These are phyloP conservation scores for Elsinoe ampelina DNA, from an alignment of 2,329 filamentous ascomycete species.

Conservation along the genomic window DNA sequence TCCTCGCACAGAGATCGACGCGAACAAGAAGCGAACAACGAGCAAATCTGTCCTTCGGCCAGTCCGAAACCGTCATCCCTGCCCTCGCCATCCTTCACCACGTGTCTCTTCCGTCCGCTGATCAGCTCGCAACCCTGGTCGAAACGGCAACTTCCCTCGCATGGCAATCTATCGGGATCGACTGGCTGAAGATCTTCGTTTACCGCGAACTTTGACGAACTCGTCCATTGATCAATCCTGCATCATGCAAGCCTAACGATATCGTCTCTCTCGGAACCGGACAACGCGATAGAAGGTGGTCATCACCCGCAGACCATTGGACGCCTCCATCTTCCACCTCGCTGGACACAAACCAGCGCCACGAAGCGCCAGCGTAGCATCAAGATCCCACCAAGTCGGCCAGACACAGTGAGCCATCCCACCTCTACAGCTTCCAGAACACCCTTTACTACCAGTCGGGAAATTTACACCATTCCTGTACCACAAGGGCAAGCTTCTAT, in stretches of 20 bases:
- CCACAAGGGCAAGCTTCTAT: not conserved
- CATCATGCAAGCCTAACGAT: not conserved
- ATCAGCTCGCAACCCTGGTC: not conserved
- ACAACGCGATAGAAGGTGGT: not conserved
- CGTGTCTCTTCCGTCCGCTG: not conserved
- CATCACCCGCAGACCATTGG: not conserved
- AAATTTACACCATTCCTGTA: not conserved
- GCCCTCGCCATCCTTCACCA: not conserved
- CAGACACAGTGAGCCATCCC: too few relatives aligned
- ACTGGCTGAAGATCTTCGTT: not conserved
- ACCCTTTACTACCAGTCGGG: not conserved
- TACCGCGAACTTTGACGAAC: not conserved
- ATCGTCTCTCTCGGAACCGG: not conserved
- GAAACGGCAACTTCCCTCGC: not conserved
- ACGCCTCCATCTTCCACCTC: not conserved
- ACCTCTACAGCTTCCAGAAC: not conserved
- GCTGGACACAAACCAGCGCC: not conserved
- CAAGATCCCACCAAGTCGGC: too few relatives aligned
- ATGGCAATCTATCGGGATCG: not conserved
- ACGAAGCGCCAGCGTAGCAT: not conserved
- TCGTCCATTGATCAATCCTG: not conserved
- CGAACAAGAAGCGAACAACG: not conserved
- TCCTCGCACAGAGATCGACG: not conserved
- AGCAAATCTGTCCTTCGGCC: not conserved
- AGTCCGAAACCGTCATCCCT: conserved; percentile 6